phyloP scores from a whole-genome alignment of 805 yeast species.

The Kregervanrija delftensis region DNA sequence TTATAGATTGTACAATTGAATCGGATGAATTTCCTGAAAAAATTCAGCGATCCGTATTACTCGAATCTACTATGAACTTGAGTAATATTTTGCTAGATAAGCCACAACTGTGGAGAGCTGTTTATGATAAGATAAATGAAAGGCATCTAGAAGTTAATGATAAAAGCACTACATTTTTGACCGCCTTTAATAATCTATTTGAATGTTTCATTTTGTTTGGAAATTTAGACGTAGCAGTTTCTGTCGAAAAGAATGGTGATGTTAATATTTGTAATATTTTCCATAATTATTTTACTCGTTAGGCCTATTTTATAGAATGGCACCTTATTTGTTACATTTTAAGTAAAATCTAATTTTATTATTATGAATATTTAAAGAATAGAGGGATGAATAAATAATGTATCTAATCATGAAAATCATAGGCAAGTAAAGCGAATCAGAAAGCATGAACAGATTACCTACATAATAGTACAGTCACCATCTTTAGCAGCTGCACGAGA shows the following conservation, averaged over 20 bases:
- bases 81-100: conserved; percentile 6
- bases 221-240: conserved; percentile 6
- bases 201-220: conserved; percentile 5
- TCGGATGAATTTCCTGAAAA: conserved; percentile 1
- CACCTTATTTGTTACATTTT: no score
- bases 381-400: no score
- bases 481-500: conserved; percentile 12
- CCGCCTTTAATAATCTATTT: conserved; percentile 3
- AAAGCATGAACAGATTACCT: not conserved
- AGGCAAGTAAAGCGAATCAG: no score
- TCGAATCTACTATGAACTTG: conserved; percentile 1
- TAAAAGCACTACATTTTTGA: not conserved
- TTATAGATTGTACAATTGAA: conserved; percentile 1
- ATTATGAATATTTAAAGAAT: no score
- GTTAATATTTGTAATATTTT: conserved; percentile 5
- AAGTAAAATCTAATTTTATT: no score
- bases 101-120: conserved; percentile 7
- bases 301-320: not conserved
- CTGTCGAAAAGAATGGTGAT: not conserved
- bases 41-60: not conserved
- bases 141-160: not conserved
- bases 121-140: not conserved
- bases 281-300: conserved; percentile 9
- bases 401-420: no score
- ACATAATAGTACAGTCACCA: conserved; percentile 29